Evolutionary conservation across 2,329 filamentous ascomycete species (phyloP), one percentile per base, ranked within the genome.

Genomic region (Diplodia scrobiculata): DNA sequence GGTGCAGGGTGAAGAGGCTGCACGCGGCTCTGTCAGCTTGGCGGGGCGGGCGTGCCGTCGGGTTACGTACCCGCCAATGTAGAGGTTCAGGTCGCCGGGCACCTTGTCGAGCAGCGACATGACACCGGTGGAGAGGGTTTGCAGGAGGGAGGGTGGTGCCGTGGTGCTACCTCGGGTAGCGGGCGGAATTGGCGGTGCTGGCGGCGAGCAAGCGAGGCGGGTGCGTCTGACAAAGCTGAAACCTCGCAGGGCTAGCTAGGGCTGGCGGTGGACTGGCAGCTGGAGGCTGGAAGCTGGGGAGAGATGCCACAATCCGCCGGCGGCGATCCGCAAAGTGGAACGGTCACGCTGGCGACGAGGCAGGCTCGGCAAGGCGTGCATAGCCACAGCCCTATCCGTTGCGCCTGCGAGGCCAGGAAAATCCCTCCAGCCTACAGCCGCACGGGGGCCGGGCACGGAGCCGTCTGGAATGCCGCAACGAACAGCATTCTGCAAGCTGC

Each of bases 1-100:
- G 88, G 67, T 88, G 87, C 69, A 97, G 81, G 50, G 89, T 87
- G 80, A 93, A 93, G 69, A 96, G 85, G 67, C 93, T 96, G 78
- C 66, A 32, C 55, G 53, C 45, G 41, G 58, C 58, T 62, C 58
- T 32, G 69, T 68, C 69, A 67, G 72, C 58, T 32, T 45, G 9
- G 74, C 71, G 76, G 74, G 69, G 58, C 25, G 45, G n/a, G 29
- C n/a, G 9, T 5, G 13, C 14, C 25, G 27, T 5, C 27, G 41
- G 34, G 19, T 17, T 62, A 78, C 84, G 78, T 82, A 93, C 91
- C 91, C 90, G 79, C 91, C 90, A 70, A 95, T 88, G 77, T 89
- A 93, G 70, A 95, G 82, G 69, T 91, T 87, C 68, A 89, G 83
- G 70, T 87, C 84, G 34, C 89, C 89, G 3, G 87, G 86, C 63